A percentile compares a stretch with the other conserved stretches of the same genome.
phyloP scores from a whole-genome alignment of 768 basidiomycete species.

The Auricularia sp. region DNA sequence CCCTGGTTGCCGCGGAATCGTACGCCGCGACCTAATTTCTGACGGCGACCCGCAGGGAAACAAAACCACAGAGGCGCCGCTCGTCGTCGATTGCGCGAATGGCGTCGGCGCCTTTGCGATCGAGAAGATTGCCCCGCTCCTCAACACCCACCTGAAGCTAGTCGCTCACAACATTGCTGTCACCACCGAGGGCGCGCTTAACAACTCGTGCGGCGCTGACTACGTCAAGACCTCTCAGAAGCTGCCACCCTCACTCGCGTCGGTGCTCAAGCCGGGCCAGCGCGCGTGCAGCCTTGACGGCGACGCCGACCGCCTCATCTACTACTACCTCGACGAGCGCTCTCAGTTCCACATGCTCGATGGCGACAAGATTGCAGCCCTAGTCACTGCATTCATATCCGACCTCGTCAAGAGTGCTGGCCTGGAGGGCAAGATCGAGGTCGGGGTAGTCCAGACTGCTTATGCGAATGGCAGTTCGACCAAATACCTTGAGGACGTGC shows the following conservation, averaged over 20 bases:
- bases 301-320: constrained; percentile 94
- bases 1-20: background rate
- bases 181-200: constrained; percentile 60
- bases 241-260: constrained; percentile 64
- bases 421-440: constrained; percentile 62
- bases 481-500: constrained; percentile 74
- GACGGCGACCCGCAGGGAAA: constrained; percentile 35
- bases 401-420: constrained; percentile 82
- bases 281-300: constrained; percentile 92
- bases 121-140: constrained; percentile 43
- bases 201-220: constrained; percentile 87
- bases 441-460: constrained; percentile 96
- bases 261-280: constrained; percentile 55
- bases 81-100: constrained; percentile 97
- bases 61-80: constrained; percentile 41
- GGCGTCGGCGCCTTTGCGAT: constrained; percentile 83
- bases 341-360: constrained; percentile 85
- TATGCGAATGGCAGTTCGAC: constrained; percentile 98
- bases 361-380: constrained; percentile 93
- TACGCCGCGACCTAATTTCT: background rate
- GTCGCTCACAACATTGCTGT: constrained; percentile 60
- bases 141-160: constrained; percentile 52
- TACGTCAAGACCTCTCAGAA: constrained; percentile 91
- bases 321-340: constrained; percentile 77
- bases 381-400: constrained; percentile 87